Conservation (phyloP, 805 yeast species). For the Candida ficus region DNA sequence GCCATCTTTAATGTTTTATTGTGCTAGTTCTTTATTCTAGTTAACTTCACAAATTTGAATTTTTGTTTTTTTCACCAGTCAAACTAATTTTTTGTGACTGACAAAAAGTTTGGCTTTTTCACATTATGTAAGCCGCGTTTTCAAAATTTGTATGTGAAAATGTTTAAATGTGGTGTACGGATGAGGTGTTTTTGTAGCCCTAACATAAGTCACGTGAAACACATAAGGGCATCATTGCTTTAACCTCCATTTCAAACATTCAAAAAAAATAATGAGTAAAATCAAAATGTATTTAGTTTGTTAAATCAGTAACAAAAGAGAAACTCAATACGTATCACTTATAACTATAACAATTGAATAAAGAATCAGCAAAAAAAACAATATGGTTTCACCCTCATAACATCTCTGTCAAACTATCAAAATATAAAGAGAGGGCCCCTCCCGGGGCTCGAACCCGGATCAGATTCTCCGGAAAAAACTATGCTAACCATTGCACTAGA, state of each 20-base stretch:
- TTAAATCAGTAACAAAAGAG: no score
- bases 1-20: constrained; percentile 32
- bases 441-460: constrained; percentile 53
- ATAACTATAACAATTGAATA: no score
- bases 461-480: constrained; percentile 49
- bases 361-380: background rate
- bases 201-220: background rate
- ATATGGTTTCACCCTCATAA: background rate
- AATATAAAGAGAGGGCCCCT: constrained; percentile 30
- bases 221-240: no score
- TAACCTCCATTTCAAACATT: no score
- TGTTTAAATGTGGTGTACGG: background rate
- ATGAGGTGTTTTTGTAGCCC: background rate
- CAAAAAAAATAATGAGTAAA: no score
- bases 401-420: background rate
- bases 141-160: no score
- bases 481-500: constrained; percentile 50
- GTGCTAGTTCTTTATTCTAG: constrained; percentile 9
- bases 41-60: constrained; percentile 16
- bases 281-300: no score
- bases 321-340: no score
- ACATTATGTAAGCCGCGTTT: constrained; percentile 1
- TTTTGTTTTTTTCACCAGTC: constrained; percentile 13
- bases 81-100: constrained; percentile 6
- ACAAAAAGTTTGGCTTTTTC: constrained; percentile 1